A percentile compares a stretch with the other conserved stretches of the same genome.
phyloP scores from a whole-genome alignment of 1,284 basidiomycete species.

The Tilletia setariae region DNA sequence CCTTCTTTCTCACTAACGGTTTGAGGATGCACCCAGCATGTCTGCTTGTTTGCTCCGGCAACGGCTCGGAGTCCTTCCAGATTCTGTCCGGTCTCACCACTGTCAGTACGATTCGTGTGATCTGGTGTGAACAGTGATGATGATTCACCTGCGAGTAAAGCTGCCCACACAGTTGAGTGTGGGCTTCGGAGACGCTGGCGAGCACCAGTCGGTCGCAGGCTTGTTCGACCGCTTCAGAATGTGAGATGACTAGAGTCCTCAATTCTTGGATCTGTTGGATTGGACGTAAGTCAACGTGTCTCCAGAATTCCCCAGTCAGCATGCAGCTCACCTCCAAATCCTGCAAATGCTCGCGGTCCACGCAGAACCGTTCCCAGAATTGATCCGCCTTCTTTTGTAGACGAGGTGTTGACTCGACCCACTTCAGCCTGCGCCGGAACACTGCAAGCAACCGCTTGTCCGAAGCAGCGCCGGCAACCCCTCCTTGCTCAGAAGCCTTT shows the following conservation, averaged over 20 bases:
- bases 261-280: not conserved
- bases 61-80: not conserved
- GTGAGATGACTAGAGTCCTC: not conserved
- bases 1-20: not conserved
- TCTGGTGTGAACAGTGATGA: not conserved
- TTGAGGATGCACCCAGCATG: not conserved
- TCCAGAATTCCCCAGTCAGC: not conserved
- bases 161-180: constrained; percentile 2
- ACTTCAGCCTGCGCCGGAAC: constrained; percentile 2
- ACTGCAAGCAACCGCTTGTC: not conserved
- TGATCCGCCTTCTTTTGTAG: not conserved
- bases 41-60: not conserved
- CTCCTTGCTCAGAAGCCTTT: not conserved
- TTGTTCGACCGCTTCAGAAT: not conserved
- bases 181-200: not conserved
- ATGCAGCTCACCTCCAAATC: not conserved
- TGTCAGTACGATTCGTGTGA: not conserved
- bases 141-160: constrained; percentile 3
- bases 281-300: not conserved
- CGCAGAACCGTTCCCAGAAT: constrained; percentile 14
- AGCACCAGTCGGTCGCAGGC: not conserved
- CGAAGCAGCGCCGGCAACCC: not conserved
- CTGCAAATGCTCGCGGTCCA: not conserved
- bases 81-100: not conserved
- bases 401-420: not conserved